Conservation (phyloP, 257 asterid species). For the Marsdenia floribunda region DNA sequence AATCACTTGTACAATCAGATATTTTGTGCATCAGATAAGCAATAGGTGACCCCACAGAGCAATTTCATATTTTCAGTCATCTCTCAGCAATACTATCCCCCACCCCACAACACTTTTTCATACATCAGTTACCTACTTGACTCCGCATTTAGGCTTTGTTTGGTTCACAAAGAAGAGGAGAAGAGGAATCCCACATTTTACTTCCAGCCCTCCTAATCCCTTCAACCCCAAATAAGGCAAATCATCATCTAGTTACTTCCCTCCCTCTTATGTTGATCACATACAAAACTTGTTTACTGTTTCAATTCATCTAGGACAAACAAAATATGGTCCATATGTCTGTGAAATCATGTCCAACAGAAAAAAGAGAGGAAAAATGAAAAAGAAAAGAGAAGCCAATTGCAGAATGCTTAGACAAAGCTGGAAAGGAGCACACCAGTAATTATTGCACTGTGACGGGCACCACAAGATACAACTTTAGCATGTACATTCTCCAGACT, state of each 20-base stretch:
- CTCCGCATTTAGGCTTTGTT: too few species aligned
- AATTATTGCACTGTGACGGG: conserved; percentile 84
- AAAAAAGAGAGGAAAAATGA: not conserved
- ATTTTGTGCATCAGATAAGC: not conserved
- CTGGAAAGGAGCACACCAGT: conserved; percentile 45
- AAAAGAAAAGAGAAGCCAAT: not conserved
- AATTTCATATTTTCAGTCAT: not conserved
- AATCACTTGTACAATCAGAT: not conserved
- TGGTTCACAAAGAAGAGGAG: too few species aligned
- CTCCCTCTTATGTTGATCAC: not conserved
- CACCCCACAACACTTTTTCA: not conserved
- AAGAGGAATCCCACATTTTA: too few species aligned
- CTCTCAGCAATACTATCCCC: not conserved
- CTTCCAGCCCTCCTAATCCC: too few species aligned
- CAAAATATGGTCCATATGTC: not conserved
- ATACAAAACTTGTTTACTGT: not conserved
- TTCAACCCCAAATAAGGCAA: too few species aligned
- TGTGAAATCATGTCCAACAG: not conserved
- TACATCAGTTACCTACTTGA: not conserved
- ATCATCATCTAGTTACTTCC: not conserved
- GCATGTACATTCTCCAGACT: conserved; percentile 72
- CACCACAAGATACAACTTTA: conserved; percentile 85
- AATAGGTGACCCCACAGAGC: not conserved
- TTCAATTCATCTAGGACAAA: not conserved
- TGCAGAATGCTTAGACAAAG: not conserved